A percentile compares a stretch with the other conserved stretches of the same genome.
phyloP scores from a whole-genome alignment of 2,329 filamentous ascomycete species.

The Fusarium annulatum region DNA sequence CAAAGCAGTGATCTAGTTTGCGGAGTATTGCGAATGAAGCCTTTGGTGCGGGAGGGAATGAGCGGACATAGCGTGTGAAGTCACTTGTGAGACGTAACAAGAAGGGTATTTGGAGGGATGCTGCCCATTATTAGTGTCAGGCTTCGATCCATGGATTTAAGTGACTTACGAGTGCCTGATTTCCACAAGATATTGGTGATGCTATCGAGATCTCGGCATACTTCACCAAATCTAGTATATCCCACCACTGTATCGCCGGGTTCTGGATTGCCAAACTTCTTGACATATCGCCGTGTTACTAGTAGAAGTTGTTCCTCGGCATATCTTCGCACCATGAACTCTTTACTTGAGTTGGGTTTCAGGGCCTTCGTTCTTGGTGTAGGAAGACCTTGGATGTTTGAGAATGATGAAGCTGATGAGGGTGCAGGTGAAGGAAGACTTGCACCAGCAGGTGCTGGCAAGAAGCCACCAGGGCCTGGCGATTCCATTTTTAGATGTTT shows the following conservation, averaged over 20 bases:
- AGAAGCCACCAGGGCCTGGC: conserved; percentile 61
- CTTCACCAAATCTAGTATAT: conserved; percentile 72
- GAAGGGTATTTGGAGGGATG: conserved; percentile 79
- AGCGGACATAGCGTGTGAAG: conserved; percentile 75
- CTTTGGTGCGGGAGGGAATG: conserved; percentile 72
- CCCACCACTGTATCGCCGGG: conserved; percentile 61
- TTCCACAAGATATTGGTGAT: conserved; percentile 87
- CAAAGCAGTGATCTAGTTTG: conserved; percentile 87
- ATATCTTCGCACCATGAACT: conserved; percentile 69
- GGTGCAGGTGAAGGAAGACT: conserved; percentile 67
- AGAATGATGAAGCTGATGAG: conserved; percentile 58
- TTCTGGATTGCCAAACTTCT: conserved; percentile 63
- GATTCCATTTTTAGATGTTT: background rate
- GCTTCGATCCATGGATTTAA: rapidly evolving
- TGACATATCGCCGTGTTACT: conserved; percentile 68
- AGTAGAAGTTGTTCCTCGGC: conserved; percentile 64
- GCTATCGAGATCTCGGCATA: conserved; percentile 78
- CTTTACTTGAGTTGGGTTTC: conserved; percentile 67
- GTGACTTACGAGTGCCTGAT: conserved; percentile 79
- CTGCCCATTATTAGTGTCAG: conserved; percentile 17
- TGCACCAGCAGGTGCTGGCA: conserved; percentile 53
- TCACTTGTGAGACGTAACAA: conserved; percentile 81
- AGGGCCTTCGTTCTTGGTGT: conserved; percentile 65
- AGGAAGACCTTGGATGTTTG: conserved; percentile 57
- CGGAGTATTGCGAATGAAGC: conserved; percentile 76